These are phyloP conservation scores for Taiozyma sp. DNA, from an alignment of 1,139 yeast genomes.

Conservation along the genomic window DNA sequence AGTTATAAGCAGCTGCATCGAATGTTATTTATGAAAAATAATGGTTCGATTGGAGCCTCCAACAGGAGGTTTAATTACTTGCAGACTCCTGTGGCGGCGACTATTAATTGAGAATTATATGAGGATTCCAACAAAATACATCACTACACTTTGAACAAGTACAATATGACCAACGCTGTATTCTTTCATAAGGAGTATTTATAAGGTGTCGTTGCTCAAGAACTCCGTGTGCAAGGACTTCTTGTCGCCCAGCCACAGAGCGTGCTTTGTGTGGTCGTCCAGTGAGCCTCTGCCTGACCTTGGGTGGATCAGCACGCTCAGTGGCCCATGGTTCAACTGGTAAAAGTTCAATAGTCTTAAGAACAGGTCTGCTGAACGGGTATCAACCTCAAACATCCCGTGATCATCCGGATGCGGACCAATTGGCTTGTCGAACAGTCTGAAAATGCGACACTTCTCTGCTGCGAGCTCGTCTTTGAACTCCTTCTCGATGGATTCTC, in stretches of 20 bases:
- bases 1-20: neutral
- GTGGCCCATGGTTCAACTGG: constrained; percentile 46
- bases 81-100: no score
- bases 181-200: no score
- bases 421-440: constrained; percentile 45
- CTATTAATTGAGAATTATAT: no score
- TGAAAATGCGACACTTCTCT: constrained; percentile 41
- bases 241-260: constrained; percentile 48
- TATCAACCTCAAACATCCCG: constrained; percentile 38
- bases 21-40: neutral
- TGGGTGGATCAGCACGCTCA: constrained; percentile 54
- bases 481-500: constrained; percentile 38
- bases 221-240: constrained; percentile 3
- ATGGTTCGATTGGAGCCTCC: neutral
- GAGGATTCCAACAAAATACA: no score
- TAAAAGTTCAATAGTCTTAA: constrained; percentile 30
- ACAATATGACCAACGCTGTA: no score
- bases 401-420: constrained; percentile 52
- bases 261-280: constrained; percentile 47
- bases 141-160: no score
- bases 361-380: constrained; percentile 29
- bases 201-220: neutral
- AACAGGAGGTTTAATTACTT: no score
- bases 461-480: constrained; percentile 41
- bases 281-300: constrained; percentile 29